phyloP scores from a whole-genome alignment of 1,284 basidiomycete genomes.

The Abortiporus biennis region DNA sequence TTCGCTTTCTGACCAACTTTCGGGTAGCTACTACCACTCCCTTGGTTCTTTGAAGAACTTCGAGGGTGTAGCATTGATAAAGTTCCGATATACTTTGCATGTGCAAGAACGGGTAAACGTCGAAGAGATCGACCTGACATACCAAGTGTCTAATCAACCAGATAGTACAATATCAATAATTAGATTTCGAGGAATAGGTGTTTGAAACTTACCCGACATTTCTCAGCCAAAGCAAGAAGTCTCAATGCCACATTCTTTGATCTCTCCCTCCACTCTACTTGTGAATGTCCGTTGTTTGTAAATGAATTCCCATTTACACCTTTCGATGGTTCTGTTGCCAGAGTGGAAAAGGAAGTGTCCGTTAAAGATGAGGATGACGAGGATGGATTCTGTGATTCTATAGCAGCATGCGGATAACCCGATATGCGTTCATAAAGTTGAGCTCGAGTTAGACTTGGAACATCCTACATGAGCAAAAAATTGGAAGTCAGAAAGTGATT shows the following conservation, averaged over 20 bases:
- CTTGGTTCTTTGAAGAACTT: slow-evolving; percentile 8
- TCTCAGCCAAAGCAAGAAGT: slow-evolving; percentile 61
- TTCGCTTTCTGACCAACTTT: slow-evolving; percentile 9
- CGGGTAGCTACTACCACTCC: not conserved
- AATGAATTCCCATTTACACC: slow-evolving; percentile 18
- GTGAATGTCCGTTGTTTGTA: slow-evolving; percentile 9
- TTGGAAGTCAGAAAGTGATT: slow-evolving; percentile 1
- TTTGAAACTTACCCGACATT: slow-evolving; percentile 61
- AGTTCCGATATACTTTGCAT: slow-evolving; percentile 73
- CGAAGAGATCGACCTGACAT: slow-evolving; percentile 90
- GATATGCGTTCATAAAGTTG: slow-evolving; percentile 45
- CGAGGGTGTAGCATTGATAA: slow-evolving; percentile 23
- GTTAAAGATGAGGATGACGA: slow-evolving; percentile 3
- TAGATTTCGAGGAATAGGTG: not conserved
- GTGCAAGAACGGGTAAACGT: slow-evolving; percentile 86
- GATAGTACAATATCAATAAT: not conserved
- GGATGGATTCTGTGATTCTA: not conserved
- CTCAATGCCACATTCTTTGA: slow-evolving; percentile 48
- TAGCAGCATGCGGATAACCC: slow-evolving; percentile 14
- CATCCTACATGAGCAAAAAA: slow-evolving; percentile 35
- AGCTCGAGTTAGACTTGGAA: slow-evolving; percentile 59
- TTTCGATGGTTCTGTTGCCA: no score
- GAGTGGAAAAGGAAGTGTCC: no score
- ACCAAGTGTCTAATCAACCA: slow-evolving; percentile 44
- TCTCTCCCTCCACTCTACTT: slow-evolving; percentile 34